Evolutionary conservation across 768 basidiomycete species (phyloP), one percentile per base, ranked within the genome.

Genomic region (Neoboletus magnificus): DNA sequence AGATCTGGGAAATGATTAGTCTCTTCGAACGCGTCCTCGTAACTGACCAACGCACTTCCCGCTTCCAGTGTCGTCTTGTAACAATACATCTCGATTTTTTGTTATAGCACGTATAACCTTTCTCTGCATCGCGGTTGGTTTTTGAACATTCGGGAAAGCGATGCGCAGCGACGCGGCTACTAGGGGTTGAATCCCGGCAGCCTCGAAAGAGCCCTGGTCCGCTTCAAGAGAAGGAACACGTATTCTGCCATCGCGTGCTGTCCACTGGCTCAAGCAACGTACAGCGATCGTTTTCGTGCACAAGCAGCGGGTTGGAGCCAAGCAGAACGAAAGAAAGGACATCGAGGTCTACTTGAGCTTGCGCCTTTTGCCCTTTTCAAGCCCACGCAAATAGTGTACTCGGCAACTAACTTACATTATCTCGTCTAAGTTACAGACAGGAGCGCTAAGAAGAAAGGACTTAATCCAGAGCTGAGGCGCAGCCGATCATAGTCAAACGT

Each of bases 11-110:
- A 37, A 23, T 41, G 46, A 23, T 64, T 5, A 54, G 53, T 23
- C 42, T 55, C 42, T 46, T 33, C 27, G 33, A 32, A 52, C 20
- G 46, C 25, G 15, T 46, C 41, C 12, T 9, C 29, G 11, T 0
- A 42, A 41, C 52, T 5, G 36, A 18, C 48, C 39, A 18, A 75
- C 86, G 56, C 66, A 90, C 89, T 91, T 91, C 74, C 89, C 90
- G 43, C 84, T 82, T 5, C 90, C 89, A n/a, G 89, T 88, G 25
- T 73, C 72, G 58, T 89, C 89, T 58, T 81, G 84, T 50, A 91
- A 61, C 15, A 90, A 69, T 18, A 91, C 75, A 66, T 91, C 84
- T 62, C 79, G 78, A 8, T 77, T 78, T 20, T 66, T 65, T 30
- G 85, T 56, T 10, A 89, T 75, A 18, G 83, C 87, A 4, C 82